Evolutionary conservation across 345 rosid genomes (phyloP).

Genomic region (Heritiera fomes): DNA sequence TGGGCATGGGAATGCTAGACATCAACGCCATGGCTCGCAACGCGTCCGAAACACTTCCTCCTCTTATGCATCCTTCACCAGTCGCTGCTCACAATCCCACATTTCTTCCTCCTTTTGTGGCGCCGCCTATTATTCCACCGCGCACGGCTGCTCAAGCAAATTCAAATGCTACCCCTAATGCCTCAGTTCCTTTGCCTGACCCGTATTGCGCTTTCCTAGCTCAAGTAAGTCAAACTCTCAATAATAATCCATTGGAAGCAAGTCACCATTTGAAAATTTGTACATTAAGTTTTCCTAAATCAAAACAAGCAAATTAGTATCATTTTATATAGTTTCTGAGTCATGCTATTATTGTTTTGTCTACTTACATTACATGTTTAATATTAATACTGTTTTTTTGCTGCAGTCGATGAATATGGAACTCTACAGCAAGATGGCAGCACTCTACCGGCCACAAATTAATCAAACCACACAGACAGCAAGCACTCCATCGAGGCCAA

Average conservation of each 20-base stretch:
- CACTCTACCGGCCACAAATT: conserved; percentile 48
- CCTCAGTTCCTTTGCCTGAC: conserved; percentile 34
- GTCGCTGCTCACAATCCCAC: conserved; percentile 12
- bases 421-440: conserved; percentile 48
- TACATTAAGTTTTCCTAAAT: not conserved
- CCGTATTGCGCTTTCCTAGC: conserved; percentile 55
- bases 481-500: conserved; percentile 29
- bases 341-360: not conserved
- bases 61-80: conserved; percentile 32
- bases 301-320: not conserved
- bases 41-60: conserved; percentile 27
- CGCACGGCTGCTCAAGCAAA: conserved; percentile 8
- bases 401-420: conserved; percentile 58
- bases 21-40: conserved; percentile 23
- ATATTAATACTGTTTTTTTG: not conserved
- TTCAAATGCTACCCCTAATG: conserved; percentile 14
- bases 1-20: conserved; percentile 68
- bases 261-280: not conserved
- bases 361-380: not conserved
- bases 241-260: not conserved
- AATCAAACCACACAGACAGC: conserved; percentile 43
- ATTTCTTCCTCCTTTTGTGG: conserved; percentile 30
- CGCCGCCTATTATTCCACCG: conserved; percentile 24
- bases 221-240: conserved; percentile 37
- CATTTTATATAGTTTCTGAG: not conserved